Percentiles rank a stretch among this genome's conserved stretches.
These are phyloP conservation scores for Actinomucor elegans DNA, from an alignment of 371 early-diverging fungal genomes.

Conservation along the genomic window DNA sequence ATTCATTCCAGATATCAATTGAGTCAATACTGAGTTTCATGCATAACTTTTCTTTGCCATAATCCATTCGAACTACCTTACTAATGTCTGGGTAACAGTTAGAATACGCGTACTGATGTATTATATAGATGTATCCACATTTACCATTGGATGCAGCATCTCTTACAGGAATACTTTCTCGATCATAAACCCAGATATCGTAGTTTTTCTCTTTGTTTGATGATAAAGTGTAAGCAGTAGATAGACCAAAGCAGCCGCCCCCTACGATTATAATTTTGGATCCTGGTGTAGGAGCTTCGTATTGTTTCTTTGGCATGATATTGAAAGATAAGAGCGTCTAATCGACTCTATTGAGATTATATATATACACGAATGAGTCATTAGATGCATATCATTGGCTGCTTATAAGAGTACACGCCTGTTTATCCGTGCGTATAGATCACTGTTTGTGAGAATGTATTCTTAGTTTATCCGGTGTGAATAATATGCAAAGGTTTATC, in stretches of 20 bases:
- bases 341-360: too few relatives aligned
- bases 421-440: too few relatives aligned
- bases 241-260: constrained; percentile 54
- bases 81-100: constrained; percentile 54
- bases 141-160: constrained; percentile 50
- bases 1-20: constrained; percentile 46
- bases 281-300: constrained; percentile 10
- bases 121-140: background rate
- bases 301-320: too few relatives aligned
- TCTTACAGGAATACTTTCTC: constrained; percentile 37
- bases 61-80: constrained; percentile 54
- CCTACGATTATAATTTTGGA: constrained; percentile 53
- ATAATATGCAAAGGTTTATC: too few relatives aligned
- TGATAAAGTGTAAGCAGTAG: constrained; percentile 46
- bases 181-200: constrained; percentile 44
- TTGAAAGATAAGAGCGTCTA: too few relatives aligned
- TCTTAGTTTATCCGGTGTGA: too few relatives aligned
- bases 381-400: too few relatives aligned
- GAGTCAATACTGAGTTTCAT: constrained; percentile 42
- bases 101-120: background rate
- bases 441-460: too few relatives aligned
- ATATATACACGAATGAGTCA: too few relatives aligned
- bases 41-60: constrained; percentile 40
- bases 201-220: constrained; percentile 18
- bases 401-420: too few relatives aligned